phyloP scores from a whole-genome alignment of 306 rosid genomes.

The Hippophae rhamnoides region DNA sequence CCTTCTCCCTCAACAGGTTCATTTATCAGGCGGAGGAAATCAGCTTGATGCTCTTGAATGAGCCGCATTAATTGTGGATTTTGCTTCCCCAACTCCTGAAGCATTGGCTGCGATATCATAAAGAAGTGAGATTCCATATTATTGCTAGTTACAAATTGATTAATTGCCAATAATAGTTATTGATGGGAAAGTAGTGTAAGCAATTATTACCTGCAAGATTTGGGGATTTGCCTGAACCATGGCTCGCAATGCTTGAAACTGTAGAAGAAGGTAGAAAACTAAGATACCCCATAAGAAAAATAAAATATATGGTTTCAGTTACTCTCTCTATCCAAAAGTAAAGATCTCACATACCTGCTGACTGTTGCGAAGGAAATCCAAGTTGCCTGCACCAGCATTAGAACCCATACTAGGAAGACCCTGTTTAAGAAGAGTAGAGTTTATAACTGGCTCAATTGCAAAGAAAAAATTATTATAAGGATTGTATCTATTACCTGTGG shows the following conservation, averaged over 20 bases:
- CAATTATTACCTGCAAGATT: slow-evolving; percentile 26
- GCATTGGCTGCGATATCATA: slow-evolving; percentile 32
- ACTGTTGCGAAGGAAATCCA: slow-evolving; percentile 37
- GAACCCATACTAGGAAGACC: slow-evolving; percentile 35
- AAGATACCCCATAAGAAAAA: background rate
- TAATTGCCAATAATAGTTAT: background rate
- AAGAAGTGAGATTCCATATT: background rate
- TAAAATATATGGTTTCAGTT: background rate
- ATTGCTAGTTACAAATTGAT: background rate
- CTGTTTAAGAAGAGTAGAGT: slow-evolving; percentile 18
- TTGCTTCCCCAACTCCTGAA: slow-evolving; percentile 37
- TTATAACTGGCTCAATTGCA: background rate
- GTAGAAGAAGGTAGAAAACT: background rate
- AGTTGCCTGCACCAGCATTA: slow-evolving; percentile 26
- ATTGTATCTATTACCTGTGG: slow-evolving; percentile 23
- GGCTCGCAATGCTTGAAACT: slow-evolving; percentile 40
- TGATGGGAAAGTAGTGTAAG: background rate
- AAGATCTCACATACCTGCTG: slow-evolving; percentile 21
- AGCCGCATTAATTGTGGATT: slow-evolving; percentile 35
- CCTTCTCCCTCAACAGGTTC: slow-evolving; percentile 39
- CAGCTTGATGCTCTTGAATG: slow-evolving; percentile 39
- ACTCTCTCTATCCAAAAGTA: background rate
- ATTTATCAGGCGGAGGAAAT: slow-evolving; percentile 35
- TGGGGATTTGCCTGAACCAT: slow-evolving; percentile 43
- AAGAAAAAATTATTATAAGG: background rate